phyloP scores from a whole-genome alignment of 2,329 filamentous ascomycete genomes.

The Pleoardoris graminearum region DNA sequence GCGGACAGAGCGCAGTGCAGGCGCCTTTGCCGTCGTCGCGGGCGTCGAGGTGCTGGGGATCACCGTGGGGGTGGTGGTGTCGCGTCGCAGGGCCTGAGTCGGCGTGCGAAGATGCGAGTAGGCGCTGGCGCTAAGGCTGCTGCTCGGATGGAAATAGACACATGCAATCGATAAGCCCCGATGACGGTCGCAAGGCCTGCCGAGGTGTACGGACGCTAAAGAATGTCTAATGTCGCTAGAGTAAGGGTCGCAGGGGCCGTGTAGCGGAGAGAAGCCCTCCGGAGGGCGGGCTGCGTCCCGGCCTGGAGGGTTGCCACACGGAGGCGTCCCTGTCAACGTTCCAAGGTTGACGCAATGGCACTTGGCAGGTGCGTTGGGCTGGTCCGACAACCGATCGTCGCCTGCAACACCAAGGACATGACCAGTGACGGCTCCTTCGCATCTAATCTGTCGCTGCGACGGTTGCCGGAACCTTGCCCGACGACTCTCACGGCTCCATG shows the following conservation, averaged over 20 bases:
- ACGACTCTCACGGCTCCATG: no score
- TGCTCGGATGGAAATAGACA: constrained; percentile 17
- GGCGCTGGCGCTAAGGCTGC: constrained; percentile 12
- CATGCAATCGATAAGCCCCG: constrained; percentile 25
- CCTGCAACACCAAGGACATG: constrained; percentile 1
- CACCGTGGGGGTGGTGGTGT: constrained; percentile 17
- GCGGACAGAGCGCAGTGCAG: constrained; percentile 1
- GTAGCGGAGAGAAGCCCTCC: neutral
- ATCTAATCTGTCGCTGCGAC: neutral
- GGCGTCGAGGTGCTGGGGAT: constrained; percentile 3
- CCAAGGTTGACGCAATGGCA: constrained; percentile 16
- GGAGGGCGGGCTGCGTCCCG: neutral
- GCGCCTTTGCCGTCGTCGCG: constrained; percentile 10
- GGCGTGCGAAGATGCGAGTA: constrained; percentile 7
- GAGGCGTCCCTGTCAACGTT: constrained; percentile 12
- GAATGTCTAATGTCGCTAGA: neutral
- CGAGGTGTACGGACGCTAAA: constrained; percentile 11
- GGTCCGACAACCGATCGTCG: neutral
- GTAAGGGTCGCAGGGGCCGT: neutral
- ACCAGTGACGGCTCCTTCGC: neutral
- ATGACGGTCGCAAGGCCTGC: constrained; percentile 2
- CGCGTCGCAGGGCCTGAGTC: constrained; percentile 5
- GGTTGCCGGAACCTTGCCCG: neutral
- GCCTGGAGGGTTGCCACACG: constrained; percentile 2
- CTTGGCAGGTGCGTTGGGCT: constrained; percentile 16